A percentile compares a stretch with the other conserved stretches of the same genome.
Conservation (phyloP, 352 stramenopile species). For the Globisporangium paddicum region DNA sequence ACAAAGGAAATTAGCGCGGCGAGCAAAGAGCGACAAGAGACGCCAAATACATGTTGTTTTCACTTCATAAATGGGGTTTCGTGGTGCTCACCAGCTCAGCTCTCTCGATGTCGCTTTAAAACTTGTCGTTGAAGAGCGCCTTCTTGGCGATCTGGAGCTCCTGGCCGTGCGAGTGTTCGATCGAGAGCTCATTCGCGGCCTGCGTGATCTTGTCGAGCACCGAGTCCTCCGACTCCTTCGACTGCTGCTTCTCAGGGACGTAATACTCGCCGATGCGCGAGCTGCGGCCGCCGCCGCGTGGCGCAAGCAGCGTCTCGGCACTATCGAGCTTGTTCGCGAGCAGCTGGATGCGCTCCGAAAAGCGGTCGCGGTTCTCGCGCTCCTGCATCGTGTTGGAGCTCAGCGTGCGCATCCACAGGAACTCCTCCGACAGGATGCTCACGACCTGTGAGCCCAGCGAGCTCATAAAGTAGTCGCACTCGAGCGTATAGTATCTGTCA, state of each 20-base stretch:
- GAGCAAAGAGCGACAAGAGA: not conserved
- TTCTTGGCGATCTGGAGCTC: conserved; percentile 83
- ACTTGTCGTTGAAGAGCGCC: conserved; percentile 81
- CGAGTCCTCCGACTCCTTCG: conserved; percentile 71
- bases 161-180: conserved; percentile 80
- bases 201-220: conserved; percentile 85
- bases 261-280: conserved; percentile 84
- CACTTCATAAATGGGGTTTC: conserved; percentile 2
- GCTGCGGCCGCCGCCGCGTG: conserved; percentile 38
- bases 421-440: conserved; percentile 91
- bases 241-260: conserved; percentile 71
- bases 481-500: conserved; percentile 89
- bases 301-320: conserved; percentile 56
- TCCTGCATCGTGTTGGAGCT: conserved; percentile 90
- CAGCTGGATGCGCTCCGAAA: conserved; percentile 86
- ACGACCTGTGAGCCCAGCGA: conserved; percentile 89
- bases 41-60: conserved; percentile 4
- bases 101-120: conserved; percentile 18
- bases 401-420: conserved; percentile 90
- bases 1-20: too few species aligned
- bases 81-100: not conserved
- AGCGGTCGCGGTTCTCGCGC: conserved; percentile 85
- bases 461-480: conserved; percentile 98
- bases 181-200: conserved; percentile 80
- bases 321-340: conserved; percentile 83